A percentile compares a stretch with the other conserved stretches of the same genome.
These are phyloP conservation scores for Fusarium napiforme DNA, from an alignment of 2,329 filamentous ascomycete genomes.

Conservation along the genomic window DNA sequence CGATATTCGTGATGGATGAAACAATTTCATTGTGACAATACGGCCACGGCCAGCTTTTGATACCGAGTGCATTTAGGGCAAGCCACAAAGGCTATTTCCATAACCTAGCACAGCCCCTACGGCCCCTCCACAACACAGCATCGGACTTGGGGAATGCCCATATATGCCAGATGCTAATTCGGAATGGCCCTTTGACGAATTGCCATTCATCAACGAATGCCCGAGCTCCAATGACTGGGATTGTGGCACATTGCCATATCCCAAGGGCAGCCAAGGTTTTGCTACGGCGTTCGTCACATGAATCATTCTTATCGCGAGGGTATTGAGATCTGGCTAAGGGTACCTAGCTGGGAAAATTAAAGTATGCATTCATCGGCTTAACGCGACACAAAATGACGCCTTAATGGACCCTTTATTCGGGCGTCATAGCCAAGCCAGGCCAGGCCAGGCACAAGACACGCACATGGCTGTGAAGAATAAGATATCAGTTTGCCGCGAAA, in stretches of 20 bases:
- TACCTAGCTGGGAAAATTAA: constrained; percentile 7
- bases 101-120: background rate
- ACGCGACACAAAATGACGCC: constrained; percentile 31
- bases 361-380: constrained; percentile 27
- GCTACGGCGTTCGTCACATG: constrained; percentile 19
- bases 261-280: background rate
- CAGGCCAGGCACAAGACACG: constrained; percentile 19
- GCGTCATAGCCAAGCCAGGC: constrained; percentile 7
- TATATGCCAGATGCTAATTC: constrained; percentile 37
- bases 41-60: background rate
- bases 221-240: background rate
- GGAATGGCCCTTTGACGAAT: constrained; percentile 37
- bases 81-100: constrained; percentile 30
- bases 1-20: background rate
- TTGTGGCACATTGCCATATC: constrained; percentile 18
- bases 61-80: background rate
- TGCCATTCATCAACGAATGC: constrained; percentile 34
- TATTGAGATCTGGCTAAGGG: constrained; percentile 5
- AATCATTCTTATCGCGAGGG: constrained; percentile 14
- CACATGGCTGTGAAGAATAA: constrained; percentile 21
- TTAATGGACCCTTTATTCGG: constrained; percentile 12
- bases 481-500: background rate
- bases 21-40: background rate
- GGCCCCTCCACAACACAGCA: constrained; percentile 9
- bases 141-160: constrained; percentile 36